phyloP scores from a whole-genome alignment of 2,329 filamentous ascomycete genomes.

The Pleomassaria siparia region DNA sequence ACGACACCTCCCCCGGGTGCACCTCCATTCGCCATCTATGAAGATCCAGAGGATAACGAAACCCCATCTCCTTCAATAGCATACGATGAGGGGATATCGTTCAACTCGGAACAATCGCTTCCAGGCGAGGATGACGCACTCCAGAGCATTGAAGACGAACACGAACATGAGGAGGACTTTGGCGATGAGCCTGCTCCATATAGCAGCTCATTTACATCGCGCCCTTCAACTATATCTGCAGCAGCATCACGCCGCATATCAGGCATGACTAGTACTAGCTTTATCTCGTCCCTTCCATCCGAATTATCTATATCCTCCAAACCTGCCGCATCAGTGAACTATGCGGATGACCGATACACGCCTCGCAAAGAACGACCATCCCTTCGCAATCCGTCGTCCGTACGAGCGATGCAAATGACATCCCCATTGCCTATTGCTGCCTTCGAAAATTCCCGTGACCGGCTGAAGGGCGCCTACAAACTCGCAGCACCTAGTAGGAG shows the following conservation, averaged over 20 bases:
- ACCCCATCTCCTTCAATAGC: slow-evolving; percentile 31
- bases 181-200: slow-evolving; percentile 28
- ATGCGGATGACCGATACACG: slow-evolving; percentile 49
- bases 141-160: slow-evolving; percentile 33
- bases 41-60: slow-evolving; percentile 34
- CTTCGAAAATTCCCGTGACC: slow-evolving; percentile 33
- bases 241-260: slow-evolving; percentile 30
- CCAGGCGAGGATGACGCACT: slow-evolving; percentile 30
- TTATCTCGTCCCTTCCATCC: slow-evolving; percentile 43
- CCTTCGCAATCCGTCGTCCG: slow-evolving; percentile 69
- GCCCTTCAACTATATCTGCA: slow-evolving; percentile 18
- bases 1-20: slow-evolving; percentile 32
- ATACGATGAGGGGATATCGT: slow-evolving; percentile 37
- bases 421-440: slow-evolving; percentile 51
- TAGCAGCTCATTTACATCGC: slow-evolving; percentile 36
- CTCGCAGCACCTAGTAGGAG: slow-evolving; percentile 35
- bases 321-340: slow-evolving; percentile 24
- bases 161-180: slow-evolving; percentile 17
- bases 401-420: slow-evolving; percentile 71
- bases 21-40: slow-evolving; percentile 35
- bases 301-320: slow-evolving; percentile 38
- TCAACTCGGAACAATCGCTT: slow-evolving; percentile 34
- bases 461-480: slow-evolving; percentile 35
- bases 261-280: slow-evolving; percentile 32
- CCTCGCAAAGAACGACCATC: slow-evolving; percentile 63